Percentiles rank a stretch among this genome's conserved stretches.
Evolutionary conservation across 176 grass and related monocot species (phyloP).

Genomic region (Oryza officinalis): DNA sequence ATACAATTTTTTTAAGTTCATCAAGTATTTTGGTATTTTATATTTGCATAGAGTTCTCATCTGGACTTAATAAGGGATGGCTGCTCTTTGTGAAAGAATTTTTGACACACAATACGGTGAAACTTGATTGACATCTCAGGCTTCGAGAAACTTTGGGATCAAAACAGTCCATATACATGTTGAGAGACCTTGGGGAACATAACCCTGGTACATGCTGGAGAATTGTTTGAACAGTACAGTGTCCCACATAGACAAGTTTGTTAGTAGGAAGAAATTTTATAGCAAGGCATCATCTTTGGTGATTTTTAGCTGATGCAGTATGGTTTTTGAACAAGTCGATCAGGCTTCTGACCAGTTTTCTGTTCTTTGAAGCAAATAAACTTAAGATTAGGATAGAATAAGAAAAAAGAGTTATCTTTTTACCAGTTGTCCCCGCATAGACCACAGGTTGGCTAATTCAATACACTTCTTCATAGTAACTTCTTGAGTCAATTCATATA

Average conservation of each 20-base stretch:
- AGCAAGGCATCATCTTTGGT: not conserved
- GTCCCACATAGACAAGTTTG: not conserved
- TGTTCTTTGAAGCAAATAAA: not conserved
- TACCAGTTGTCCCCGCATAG: not conserved
- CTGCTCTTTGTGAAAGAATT: not conserved
- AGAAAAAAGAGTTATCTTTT: not conserved
- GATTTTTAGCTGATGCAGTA: not conserved
- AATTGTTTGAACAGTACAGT: slow-evolving; percentile 5
- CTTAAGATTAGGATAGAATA: not conserved
- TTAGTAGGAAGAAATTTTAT: not conserved
- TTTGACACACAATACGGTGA: not conserved
- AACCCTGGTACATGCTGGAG: not conserved
- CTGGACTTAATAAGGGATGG: not conserved
- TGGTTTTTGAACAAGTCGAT: not conserved
- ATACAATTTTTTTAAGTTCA: not conserved
- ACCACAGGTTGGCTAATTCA: not conserved
- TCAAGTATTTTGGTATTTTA: not conserved
- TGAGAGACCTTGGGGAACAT: not conserved
- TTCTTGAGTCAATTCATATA: not conserved
- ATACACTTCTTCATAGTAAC: not conserved
- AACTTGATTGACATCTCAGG: not conserved
- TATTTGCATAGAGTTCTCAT: slow-evolving; percentile 5
- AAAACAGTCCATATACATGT: not conserved
- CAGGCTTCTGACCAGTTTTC: not conserved
- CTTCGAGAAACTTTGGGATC: not conserved